Percentiles rank a stretch among this genome's conserved stretches.
These are phyloP conservation scores for Volutella citrinella DNA, from an alignment of 2,329 filamentous ascomycete genomes.

Conservation along the genomic window DNA sequence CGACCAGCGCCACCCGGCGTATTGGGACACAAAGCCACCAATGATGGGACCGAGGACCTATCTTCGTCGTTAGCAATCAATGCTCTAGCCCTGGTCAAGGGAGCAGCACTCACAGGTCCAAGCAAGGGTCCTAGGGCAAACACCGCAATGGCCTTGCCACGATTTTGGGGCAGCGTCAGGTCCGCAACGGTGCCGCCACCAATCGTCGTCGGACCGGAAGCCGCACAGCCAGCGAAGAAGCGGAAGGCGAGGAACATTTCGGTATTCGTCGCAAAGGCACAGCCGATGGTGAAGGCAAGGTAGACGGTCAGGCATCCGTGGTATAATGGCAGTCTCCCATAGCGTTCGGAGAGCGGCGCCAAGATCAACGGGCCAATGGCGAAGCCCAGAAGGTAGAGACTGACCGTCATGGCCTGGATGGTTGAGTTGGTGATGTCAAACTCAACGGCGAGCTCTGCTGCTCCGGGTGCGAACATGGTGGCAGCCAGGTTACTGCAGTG, in stretches of 20 bases:
- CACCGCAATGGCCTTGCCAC: slow-evolving; percentile 60
- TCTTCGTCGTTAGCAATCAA: background rate
- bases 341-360: slow-evolving; percentile 16
- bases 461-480: slow-evolving; percentile 22
- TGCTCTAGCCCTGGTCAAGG: background rate
- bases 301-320: slow-evolving; percentile 7
- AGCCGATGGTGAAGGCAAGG: slow-evolving; percentile 10
- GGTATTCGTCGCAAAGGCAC: slow-evolving; percentile 10
- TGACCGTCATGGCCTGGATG: slow-evolving; percentile 14
- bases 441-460: slow-evolving; percentile 9
- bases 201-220: slow-evolving; percentile 15
- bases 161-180: slow-evolving; percentile 16
- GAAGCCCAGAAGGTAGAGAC: slow-evolving; percentile 13
- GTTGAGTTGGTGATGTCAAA: slow-evolving; percentile 11
- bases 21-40: slow-evolving; percentile 44
- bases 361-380: slow-evolving; percentile 16
- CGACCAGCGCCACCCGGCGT: slow-evolving; percentile 48
- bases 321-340: slow-evolving; percentile 15
- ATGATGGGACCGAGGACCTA: slow-evolving; percentile 27
- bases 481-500: slow-evolving; percentile 16
- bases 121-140: slow-evolving; percentile 61
- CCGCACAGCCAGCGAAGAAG: slow-evolving; percentile 14
- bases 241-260: slow-evolving; percentile 17
- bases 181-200: slow-evolving; percentile 18
- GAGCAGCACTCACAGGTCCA: slow-evolving; percentile 40